Base-by-base conservation (phyloP, 2,329 filamentous ascomycete genomes). In the Cryphonectria radicalis region DNA sequence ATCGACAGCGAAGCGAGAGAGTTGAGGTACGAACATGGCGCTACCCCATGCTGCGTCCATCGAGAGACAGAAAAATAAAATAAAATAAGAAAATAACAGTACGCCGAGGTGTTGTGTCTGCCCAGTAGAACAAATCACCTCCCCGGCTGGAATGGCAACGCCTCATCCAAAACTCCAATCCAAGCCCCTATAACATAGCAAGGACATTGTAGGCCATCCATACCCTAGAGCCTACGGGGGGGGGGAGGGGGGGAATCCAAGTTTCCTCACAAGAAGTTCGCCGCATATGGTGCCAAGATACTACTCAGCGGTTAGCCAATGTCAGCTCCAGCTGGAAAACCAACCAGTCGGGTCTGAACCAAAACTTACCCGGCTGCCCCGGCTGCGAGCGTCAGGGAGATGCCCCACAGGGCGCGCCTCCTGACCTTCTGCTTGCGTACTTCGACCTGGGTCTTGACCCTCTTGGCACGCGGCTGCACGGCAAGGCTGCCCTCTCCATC, bases 361-460 rank as follows among this genome's bases (percentile, higher is more conserved):
- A 40, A 42, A 42, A 92, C 94, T 84, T 89, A 98, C 96, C 95
- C 95, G 81, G 98, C 88, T 71, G 93, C 93, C 95, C 95, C 95
- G 81, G 98, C 88, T 70, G 93, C 93, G 80, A 98, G 87, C 63
- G 93, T 96, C 71, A 94, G 94, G 74, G 91, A 93, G 68, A 98
- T 89, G 71, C 96, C 95, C 74, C 97, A 87, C 73, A 97, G 84
- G 63, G 96, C 94, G 78, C 94, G 90, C 81, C 91, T 93, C 82
- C 93, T 91, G 75, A 98, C 93, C 78, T 91, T 92, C 82, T 97
- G 92, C 83, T 94, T 95, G 81, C 91, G 91, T 75, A 97, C 81
- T 81, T 96, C 92, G 62, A 92, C 88, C 79, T 96, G 92, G 1
- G 94, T 92, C 85, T 91, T 93, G 57, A 88, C 89, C 79, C 92